Evolutionary conservation across 2,329 filamentous ascomycete genomes (phyloP).

Genomic region (Cladosporium colombiae): DNA sequence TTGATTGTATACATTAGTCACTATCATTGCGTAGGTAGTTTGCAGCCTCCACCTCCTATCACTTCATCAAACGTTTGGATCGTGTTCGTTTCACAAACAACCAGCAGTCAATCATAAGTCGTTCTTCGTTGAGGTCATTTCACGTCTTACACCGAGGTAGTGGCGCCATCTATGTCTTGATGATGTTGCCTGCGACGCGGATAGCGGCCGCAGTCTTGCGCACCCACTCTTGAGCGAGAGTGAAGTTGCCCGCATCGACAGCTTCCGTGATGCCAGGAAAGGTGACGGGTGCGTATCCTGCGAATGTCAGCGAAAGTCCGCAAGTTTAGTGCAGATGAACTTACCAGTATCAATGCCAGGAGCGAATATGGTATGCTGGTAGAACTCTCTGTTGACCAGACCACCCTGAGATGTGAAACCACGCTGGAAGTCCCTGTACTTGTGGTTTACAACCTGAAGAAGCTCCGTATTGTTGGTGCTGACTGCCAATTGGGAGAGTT

Average conservation of each 20-base stretch:
- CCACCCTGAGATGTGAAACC: slow-evolving; percentile 51
- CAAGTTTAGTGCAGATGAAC: background rate
- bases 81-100: background rate
- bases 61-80: background rate
- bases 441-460: slow-evolving; percentile 45
- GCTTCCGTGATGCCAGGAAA: slow-evolving; percentile 63
- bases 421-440: slow-evolving; percentile 48
- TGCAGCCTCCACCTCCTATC: background rate
- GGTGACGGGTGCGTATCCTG: slow-evolving; percentile 69
- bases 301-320: background rate
- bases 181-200: slow-evolving; percentile 25
- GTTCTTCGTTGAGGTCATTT: background rate
- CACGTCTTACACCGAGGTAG: background rate
- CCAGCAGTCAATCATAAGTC: background rate
- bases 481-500: slow-evolving; percentile 21
- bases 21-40: background rate
- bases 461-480: slow-evolving; percentile 31
- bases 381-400: slow-evolving; percentile 47
- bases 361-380: slow-evolving; percentile 50
- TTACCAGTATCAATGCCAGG: slow-evolving; percentile 45
- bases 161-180: slow-evolving; percentile 22
- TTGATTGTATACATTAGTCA: background rate
- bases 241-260: slow-evolving; percentile 29
- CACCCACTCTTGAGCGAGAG: slow-evolving; percentile 25
- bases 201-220: slow-evolving; percentile 26